A percentile compares a stretch with the other conserved stretches of the same genome.
These are phyloP conservation scores for Chytridiales sp. DNA, from an alignment of 371 early-diverging fungal genomes.

Conservation along the genomic window DNA sequence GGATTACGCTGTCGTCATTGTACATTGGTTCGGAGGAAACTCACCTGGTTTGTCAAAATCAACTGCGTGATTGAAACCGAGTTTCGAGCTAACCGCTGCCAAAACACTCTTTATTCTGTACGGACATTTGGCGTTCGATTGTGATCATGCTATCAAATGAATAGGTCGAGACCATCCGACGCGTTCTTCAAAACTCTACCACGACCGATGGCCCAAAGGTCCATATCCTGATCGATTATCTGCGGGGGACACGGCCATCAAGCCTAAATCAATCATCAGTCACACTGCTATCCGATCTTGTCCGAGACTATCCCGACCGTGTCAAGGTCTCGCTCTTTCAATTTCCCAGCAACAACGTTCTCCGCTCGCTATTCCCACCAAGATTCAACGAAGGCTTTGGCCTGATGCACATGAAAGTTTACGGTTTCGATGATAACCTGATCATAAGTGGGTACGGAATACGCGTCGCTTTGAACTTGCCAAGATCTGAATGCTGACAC, in stretches of 20 bases:
- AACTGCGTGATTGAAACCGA: too few species aligned
- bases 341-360: conserved; percentile 25
- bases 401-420: conserved; percentile 91
- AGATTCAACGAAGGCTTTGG: conserved; percentile 92
- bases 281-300: conserved; percentile 65
- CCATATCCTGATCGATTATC: conserved; percentile 76
- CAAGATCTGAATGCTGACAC: not conserved
- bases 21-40: conserved; percentile 83
- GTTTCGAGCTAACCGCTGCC: not conserved
- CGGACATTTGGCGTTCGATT: too few species aligned
- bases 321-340: conserved; percentile 55
- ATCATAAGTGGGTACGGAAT: conserved; percentile 81
- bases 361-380: conserved; percentile 56
- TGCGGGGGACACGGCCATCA: conserved; percentile 79
- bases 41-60: conserved; percentile 58
- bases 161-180: not conserved
- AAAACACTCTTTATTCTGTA: too few species aligned
- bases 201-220: conserved; percentile 58
- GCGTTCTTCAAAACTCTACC: conserved; percentile 49
- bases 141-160: conserved; percentile 1
- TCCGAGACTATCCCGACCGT: conserved; percentile 64
- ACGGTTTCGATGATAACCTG: conserved; percentile 82
- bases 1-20: conserved; percentile 80
- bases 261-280: conserved; percentile 63
- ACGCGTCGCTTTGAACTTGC: not conserved